Evolutionary conservation across 306 rosid species (phyloP).

Genomic region (Macrotyloma uniflorum): DNA sequence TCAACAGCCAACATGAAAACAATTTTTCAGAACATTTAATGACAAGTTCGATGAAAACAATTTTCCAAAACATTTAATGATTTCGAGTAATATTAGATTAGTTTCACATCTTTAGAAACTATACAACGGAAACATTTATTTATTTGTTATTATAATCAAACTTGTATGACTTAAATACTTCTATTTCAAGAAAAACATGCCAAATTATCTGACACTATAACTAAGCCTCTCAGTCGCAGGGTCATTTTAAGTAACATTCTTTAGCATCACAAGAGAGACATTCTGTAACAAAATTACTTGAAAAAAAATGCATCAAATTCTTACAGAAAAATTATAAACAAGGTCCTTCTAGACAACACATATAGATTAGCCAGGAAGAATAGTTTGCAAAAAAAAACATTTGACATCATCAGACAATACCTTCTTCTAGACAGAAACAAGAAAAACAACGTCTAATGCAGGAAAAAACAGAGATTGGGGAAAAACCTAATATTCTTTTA

Average conservation of each 20-base stretch:
- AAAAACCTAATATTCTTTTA: not conserved
- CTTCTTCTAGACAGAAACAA: not conserved
- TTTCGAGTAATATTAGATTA: not conserved
- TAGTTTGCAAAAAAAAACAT: too few species aligned
- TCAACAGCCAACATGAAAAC: not conserved
- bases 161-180: not conserved
- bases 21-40: not conserved
- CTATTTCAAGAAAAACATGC: not conserved
- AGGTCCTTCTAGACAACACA: too few species aligned
- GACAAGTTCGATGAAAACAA: not conserved
- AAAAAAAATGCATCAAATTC: too few species aligned
- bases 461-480: not conserved
- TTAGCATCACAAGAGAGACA: not conserved
- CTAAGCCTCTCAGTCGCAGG: not conserved
- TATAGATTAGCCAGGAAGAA: too few species aligned
- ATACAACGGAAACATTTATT: not conserved
- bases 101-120: not conserved
- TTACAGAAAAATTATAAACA: too few species aligned
- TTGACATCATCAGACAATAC: too few species aligned
- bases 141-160: not conserved
- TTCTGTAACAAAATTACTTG: too few species aligned
- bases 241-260: not conserved
- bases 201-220: not conserved
- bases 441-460: not conserved
- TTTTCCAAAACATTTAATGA: not conserved